Conservation (phyloP, 306 rosid genomes). For the Glycine tomentella region DNA sequence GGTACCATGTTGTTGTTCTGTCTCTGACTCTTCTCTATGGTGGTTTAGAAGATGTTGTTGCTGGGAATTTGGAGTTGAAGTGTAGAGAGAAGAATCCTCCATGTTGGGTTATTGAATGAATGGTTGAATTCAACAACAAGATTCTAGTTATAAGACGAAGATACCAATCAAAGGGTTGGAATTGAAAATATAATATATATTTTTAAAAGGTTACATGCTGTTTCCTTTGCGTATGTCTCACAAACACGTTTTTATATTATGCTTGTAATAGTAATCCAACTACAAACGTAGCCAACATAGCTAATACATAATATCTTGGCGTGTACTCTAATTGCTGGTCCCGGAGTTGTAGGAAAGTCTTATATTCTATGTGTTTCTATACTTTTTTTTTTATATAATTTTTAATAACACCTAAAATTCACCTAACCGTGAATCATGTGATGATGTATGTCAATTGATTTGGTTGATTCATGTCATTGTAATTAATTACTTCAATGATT, state of each 20-base stretch:
- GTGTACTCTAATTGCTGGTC: background rate
- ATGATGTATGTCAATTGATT: too few relatives aligned
- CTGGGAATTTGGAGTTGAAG: constrained; percentile 9
- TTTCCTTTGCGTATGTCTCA: constrained; percentile 16
- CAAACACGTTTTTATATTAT: background rate
- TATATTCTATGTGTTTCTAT: too few relatives aligned
- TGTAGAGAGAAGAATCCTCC: constrained; percentile 8
- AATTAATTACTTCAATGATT: too few relatives aligned
- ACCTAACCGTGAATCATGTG: too few relatives aligned
- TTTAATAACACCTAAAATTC: too few relatives aligned
- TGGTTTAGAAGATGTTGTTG: constrained; percentile 25
- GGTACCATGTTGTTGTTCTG: background rate
- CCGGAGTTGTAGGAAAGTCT: background rate
- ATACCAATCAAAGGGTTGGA: constrained; percentile 4
- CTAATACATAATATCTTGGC: background rate
- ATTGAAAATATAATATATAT: background rate
- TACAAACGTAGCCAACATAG: background rate
- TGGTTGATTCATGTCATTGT: too few relatives aligned
- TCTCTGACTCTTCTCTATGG: background rate
- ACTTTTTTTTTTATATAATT: too few relatives aligned
- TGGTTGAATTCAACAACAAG: background rate
- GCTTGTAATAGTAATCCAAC: background rate
- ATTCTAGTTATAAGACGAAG: background rate
- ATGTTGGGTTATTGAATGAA: background rate
- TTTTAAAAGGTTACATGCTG: background rate